Base-by-base conservation (phyloP, 2,329 filamentous ascomycete genomes). In the Fusarium caatingaense region DNA sequence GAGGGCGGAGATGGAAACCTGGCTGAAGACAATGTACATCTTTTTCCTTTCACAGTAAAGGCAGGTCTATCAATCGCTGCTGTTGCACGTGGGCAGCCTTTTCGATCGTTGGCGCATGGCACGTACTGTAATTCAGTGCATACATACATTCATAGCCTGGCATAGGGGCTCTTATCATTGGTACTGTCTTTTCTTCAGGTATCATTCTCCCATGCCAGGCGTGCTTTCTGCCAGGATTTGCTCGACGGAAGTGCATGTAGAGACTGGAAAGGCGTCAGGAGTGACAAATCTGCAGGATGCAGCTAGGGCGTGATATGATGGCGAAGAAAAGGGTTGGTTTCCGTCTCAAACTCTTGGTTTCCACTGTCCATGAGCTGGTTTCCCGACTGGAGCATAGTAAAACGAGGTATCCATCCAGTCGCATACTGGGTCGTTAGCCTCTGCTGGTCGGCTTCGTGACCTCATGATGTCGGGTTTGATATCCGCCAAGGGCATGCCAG, bases 41-140 rank as follows among this genome's bases (percentile, higher is more conserved):
- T 61, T 66, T 66, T 66, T 8, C 57, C 63, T n/a, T 47, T 51
- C 34, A 47, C 30, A 67, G 57, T 57, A 51, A 67, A 45, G 57
- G 25, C 34, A 27, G 37, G 57, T 53, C 50, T 49, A 37, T 63
- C 15, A 48, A 66, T 66, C 56, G 56, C 20, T 66, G 37, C 27
- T 46, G 21, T 62, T 56, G 62, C 66, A 70, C 60, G 66, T 71
- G 61, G 68, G 25, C 41, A 58, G 58, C 27, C 47, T 45, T 48
- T 57, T 48, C 44, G 54, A 60, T 62, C 61, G 53, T 59, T 70
- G 57, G 57, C 61, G 58, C 42, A 67, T 56, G 32, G 59, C 45
- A 69, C 53, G 37, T 56, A 27, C 41, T 60, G 64, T 20, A 41
- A n/a, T 54, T 27, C 50, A 51, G 34, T 56, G 27, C 57, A 59